These are phyloP conservation scores for Porphyrellus cyaneotinctus DNA, from an alignment of 768 basidiomycete species.

Conservation along the genomic window DNA sequence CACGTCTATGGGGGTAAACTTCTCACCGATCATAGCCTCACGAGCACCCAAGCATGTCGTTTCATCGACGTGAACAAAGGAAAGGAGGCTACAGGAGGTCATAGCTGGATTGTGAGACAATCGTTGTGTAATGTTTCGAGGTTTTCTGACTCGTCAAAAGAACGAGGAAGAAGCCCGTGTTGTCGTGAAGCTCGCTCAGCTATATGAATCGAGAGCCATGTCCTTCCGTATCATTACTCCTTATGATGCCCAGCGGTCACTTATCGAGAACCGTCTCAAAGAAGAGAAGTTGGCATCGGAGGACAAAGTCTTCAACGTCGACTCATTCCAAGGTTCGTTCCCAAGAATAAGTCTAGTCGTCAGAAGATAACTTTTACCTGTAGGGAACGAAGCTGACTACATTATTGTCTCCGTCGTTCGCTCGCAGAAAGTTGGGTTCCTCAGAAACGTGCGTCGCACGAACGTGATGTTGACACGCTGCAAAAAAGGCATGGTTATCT, in stretches of 20 bases:
- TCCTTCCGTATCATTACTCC: constrained; percentile 71
- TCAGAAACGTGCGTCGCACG: constrained; percentile 56
- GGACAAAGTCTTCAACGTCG: constrained; percentile 72
- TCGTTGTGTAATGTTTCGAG: background rate
- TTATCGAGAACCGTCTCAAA: constrained; percentile 55
- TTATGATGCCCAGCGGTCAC: constrained; percentile 65
- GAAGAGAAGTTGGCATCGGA: constrained; percentile 45
- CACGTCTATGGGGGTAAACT: constrained; percentile 59
- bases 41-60: constrained; percentile 30
- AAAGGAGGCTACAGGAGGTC: constrained; percentile 21
- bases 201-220: constrained; percentile 43
- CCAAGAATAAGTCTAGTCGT: background rate
- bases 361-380: constrained; percentile 8
- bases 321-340: constrained; percentile 70
- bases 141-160: constrained; percentile 35
- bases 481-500: constrained; percentile 69
- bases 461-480: constrained; percentile 87
- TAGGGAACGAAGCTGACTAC: constrained; percentile 78
- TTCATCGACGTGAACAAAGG: constrained; percentile 40
- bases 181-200: constrained; percentile 49
- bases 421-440: constrained; percentile 56
- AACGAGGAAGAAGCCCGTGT: constrained; percentile 53
- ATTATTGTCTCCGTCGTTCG: constrained; percentile 71
- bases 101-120: constrained; percentile 35
- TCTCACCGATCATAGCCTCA: constrained; percentile 48